Conservation (phyloP, 495 filamentous ascomycete genomes). For the Coniosporium apollinis region DNA sequence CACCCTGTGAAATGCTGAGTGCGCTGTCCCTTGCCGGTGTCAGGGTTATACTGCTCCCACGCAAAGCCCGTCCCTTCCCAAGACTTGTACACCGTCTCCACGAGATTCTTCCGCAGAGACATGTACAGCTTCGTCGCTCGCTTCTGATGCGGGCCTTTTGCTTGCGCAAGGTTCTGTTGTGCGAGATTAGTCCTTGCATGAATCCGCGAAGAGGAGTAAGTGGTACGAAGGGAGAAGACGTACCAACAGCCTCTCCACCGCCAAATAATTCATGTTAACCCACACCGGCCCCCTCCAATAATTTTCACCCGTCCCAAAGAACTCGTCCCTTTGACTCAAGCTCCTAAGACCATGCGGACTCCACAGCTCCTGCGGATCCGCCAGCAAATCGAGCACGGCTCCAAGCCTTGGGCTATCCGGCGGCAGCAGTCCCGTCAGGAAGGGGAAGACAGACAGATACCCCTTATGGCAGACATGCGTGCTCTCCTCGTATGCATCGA, state of each 20-base stretch:
- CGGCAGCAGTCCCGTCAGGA: slow-evolving; percentile 62
- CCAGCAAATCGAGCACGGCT: slow-evolving; percentile 57
- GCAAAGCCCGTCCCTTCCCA: slow-evolving; percentile 92
- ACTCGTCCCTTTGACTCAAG: slow-evolving; percentile 64
- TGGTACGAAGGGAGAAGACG: slow-evolving; percentile 19
- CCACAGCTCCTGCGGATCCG: slow-evolving; percentile 72
- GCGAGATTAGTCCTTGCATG: slow-evolving; percentile 12
- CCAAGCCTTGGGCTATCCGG: slow-evolving; percentile 57
- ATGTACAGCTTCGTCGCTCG: slow-evolving; percentile 61
- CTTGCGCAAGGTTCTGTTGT: slow-evolving; percentile 35
- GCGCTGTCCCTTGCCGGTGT: slow-evolving; percentile 79
- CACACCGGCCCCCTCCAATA: slow-evolving; percentile 95
- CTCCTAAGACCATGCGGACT: slow-evolving; percentile 72
- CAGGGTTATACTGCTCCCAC: slow-evolving; percentile 97
- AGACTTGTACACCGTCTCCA: slow-evolving; percentile 70
- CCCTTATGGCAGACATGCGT: slow-evolving; percentile 87
- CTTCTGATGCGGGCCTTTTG: slow-evolving; percentile 47
- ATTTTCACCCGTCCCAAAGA: slow-evolving; percentile 83
- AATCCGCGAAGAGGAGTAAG: not conserved
- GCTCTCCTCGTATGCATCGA: slow-evolving; percentile 89
- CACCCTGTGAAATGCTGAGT: slow-evolving; percentile 97
- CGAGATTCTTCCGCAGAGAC: slow-evolving; percentile 62
- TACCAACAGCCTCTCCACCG: slow-evolving; percentile 68
- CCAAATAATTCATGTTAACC: slow-evolving; percentile 96
- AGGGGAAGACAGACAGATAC: slow-evolving; percentile 88